Conservation (phyloP, 345 rosid species). For the Lepidium didymum region DNA sequence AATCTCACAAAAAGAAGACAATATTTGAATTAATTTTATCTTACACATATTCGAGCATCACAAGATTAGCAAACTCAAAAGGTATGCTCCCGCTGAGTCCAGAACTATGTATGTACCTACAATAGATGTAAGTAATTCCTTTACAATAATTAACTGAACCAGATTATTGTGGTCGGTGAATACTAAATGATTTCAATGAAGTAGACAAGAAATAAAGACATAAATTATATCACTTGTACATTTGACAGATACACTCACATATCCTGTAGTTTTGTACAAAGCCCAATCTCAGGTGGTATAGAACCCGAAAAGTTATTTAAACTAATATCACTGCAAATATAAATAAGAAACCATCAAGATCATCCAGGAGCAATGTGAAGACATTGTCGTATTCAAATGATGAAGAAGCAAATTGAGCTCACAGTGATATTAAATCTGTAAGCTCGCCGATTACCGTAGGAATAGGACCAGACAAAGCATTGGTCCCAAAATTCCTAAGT, state of each 20-base stretch:
- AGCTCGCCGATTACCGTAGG: slow-evolving; percentile 60
- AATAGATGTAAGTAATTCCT: not conserved
- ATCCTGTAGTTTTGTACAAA: slow-evolving; percentile 33
- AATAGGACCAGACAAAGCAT: no score
- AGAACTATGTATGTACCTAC: slow-evolving; percentile 44
- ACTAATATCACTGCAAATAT: slow-evolving; percentile 25
- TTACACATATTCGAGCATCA: slow-evolving; percentile 17
- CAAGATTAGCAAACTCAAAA: slow-evolving; percentile 32
- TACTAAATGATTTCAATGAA: not conserved
- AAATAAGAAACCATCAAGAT: not conserved
- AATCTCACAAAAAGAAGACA: not conserved
- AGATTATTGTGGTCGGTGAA: not conserved
- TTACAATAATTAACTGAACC: not conserved
- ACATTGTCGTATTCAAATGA: no score
- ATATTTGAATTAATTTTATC: no score
- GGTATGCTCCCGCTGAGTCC: slow-evolving; percentile 58
- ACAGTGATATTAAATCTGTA: slow-evolving; percentile 40
- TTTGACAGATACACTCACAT: slow-evolving; percentile 41
- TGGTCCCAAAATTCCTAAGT: slow-evolving; percentile 40
- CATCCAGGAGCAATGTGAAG: no score
- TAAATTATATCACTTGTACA: no score
- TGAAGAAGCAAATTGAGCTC: slow-evolving; percentile 19
- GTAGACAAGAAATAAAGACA: no score
- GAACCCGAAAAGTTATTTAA: slow-evolving; percentile 62
- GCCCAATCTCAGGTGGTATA: slow-evolving; percentile 63